Percentiles rank a stretch among this genome's conserved stretches.
phyloP scores from a whole-genome alignment of 2,329 filamentous ascomycete species.

The Colletotrichum acutatum region DNA sequence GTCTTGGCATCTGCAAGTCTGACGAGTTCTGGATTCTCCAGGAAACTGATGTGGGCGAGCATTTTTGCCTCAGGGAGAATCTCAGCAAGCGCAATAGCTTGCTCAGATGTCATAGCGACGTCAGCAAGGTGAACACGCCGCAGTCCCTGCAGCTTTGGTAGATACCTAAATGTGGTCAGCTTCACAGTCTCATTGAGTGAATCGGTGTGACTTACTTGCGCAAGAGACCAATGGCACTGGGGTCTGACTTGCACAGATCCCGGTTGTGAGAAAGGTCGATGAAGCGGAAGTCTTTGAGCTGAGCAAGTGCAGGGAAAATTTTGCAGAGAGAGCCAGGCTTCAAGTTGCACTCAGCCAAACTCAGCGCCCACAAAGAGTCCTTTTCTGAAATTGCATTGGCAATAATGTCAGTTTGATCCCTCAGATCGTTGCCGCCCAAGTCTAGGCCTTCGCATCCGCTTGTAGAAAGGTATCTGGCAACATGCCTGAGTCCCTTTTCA shows the following conservation, averaged over 20 bases:
- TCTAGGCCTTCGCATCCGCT: conserved; percentile 89
- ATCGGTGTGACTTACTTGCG: conserved; percentile 70
- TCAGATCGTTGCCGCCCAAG: conserved; percentile 83
- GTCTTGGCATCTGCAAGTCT: conserved; percentile 80
- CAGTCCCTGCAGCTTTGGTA: conserved; percentile 81
- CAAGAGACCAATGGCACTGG: conserved; percentile 79
- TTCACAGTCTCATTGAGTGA: not conserved
- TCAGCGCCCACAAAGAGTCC: conserved; percentile 80
- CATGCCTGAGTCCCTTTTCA: conserved; percentile 77
- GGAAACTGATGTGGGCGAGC: conserved; percentile 86
- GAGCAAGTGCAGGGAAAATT: conserved; percentile 78
- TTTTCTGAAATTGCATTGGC: conserved; percentile 63
- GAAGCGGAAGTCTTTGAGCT: conserved; percentile 81
- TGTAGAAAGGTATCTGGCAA: conserved; percentile 79
- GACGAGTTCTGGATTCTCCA: conserved; percentile 81
- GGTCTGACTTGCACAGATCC: conserved; percentile 77
- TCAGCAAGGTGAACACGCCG: conserved; percentile 90
- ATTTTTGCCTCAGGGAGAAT: conserved; percentile 85
- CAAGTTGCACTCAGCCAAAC: conserved; percentile 87
- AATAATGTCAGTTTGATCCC: conserved; percentile 64
- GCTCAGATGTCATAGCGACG: conserved; percentile 84
- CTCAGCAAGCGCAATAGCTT: conserved; percentile 91
- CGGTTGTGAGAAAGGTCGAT: conserved; percentile 93
- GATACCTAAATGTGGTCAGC: conserved; percentile 61
- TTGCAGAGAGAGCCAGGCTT: conserved; percentile 77